Percentiles rank a stretch among this genome's conserved stretches.
Conservation (phyloP, 2,329 filamentous ascomycete species). For the Atkinsonella texensis region DNA sequence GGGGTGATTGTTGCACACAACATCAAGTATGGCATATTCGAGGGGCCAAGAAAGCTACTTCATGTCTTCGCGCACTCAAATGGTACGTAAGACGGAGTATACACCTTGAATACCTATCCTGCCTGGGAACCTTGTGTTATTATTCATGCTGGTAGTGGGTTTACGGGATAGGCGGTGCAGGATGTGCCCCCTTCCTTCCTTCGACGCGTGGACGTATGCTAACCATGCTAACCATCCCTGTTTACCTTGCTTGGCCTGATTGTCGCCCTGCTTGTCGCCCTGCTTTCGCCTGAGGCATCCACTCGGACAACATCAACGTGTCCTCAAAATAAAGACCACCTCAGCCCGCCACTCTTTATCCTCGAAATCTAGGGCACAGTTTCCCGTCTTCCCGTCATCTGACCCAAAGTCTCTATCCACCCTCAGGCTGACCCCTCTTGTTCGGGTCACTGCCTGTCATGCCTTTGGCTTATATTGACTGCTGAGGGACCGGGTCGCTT, state of each 20-base stretch:
- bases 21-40: no score
- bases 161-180: not conserved
- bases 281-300: slow-evolving; percentile 19
- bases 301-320: slow-evolving; percentile 17
- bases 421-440: slow-evolving; percentile 11
- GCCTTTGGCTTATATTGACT: slow-evolving; percentile 8
- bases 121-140: no score
- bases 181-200: not conserved
- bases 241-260: not conserved
- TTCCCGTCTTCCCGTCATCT: slow-evolving; percentile 7
- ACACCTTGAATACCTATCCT: no score
- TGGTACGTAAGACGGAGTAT: no score
- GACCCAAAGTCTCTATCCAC: slow-evolving; percentile 12
- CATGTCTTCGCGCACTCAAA: not conserved
- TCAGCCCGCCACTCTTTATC: not conserved
- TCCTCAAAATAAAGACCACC: slow-evolving; percentile 15
- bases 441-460: slow-evolving; percentile 13
- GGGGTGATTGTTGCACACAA: no score
- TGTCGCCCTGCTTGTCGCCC: slow-evolving; percentile 5
- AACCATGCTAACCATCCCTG: not conserved
- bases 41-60: no score
- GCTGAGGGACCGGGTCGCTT: slow-evolving; percentile 9
- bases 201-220: not conserved
- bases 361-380: not conserved
- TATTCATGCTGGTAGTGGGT: not conserved